Conservation (phyloP, 345 rosid species). For the Lumnitzera littorea region DNA sequence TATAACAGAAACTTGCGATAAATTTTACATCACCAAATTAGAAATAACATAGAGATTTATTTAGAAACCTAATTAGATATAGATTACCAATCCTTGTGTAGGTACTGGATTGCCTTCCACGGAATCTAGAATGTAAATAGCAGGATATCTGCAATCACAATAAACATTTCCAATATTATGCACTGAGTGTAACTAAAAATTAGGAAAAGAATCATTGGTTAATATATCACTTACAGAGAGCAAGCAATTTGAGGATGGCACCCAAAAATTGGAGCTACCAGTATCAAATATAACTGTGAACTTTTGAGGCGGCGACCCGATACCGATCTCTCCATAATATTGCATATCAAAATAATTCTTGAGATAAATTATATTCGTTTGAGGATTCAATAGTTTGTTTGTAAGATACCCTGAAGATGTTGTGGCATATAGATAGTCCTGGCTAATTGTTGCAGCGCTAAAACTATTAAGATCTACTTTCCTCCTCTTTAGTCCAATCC, state of each 20-base stretch:
- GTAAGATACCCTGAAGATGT: neutral
- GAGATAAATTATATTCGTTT: constrained; percentile 28
- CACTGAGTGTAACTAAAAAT: too few relatives aligned
- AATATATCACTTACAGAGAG: constrained; percentile 33
- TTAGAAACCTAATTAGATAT: neutral
- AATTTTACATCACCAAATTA: neutral
- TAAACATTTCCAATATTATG: neutral
- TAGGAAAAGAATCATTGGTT: neutral
- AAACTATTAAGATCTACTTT: constrained; percentile 24
- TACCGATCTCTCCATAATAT: constrained; percentile 59
- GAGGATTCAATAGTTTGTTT: constrained; percentile 3
- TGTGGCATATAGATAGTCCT: neutral
- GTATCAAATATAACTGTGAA: constrained; percentile 54
- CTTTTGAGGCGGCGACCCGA: constrained; percentile 54
- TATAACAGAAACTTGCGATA: neutral
- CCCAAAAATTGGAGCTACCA: constrained; percentile 58
- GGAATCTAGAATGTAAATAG: constrained; percentile 45
- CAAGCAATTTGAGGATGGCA: constrained; percentile 56
- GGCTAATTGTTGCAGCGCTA: constrained; percentile 25
- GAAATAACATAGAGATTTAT: neutral
- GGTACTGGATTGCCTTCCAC: constrained; percentile 36
- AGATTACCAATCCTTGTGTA: constrained; percentile 48
- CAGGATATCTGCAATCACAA: constrained; percentile 43
- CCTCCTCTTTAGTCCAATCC: constrained; percentile 38
- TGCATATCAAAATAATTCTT: constrained; percentile 49